A percentile compares a stretch with the other conserved stretches of the same genome.
These are phyloP conservation scores for Pseudonitzschia delicatissima DNA, from an alignment of 108 stramenopile species.

Conservation along the genomic window DNA sequence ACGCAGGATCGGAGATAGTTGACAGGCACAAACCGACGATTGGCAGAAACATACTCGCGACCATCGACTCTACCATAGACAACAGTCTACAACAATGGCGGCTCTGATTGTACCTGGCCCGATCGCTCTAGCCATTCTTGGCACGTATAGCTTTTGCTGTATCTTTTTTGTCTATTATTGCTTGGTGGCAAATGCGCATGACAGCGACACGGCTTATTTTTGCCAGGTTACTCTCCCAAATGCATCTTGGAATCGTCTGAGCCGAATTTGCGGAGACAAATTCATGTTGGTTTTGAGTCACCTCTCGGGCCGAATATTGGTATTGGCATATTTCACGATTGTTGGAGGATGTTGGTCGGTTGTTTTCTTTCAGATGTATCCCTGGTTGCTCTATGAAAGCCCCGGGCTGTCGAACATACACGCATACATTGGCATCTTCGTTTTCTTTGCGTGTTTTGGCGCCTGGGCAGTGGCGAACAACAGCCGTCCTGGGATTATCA, in stretches of 20 bases:
- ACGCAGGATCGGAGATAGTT: no score
- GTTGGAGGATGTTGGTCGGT: conserved; percentile 76
- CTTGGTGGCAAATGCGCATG: conserved; percentile 36
- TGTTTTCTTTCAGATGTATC: conserved; percentile 68
- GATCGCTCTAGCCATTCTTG: not conserved
- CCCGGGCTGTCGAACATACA: conserved; percentile 48
- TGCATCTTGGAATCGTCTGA: conserved; percentile 9
- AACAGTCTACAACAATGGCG: not conserved
- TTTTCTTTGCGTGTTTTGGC: conserved; percentile 68
- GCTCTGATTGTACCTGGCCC: not conserved
- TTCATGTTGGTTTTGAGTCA: conserved; percentile 22
- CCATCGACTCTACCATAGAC: not conserved
- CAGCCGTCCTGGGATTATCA: conserved; percentile 65
- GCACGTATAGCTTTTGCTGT: conserved; percentile 13
- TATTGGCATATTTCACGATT: conserved; percentile 48
- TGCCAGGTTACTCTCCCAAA: conserved; percentile 29
- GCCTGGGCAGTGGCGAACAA: conserved; percentile 59
- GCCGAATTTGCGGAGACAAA: conserved; percentile 20
- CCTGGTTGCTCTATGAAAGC: conserved; percentile 47
- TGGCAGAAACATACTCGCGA: not conserved
- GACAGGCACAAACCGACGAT: not conserved
- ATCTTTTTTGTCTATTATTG: conserved; percentile 39
- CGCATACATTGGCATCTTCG: conserved; percentile 55
- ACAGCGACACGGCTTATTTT: conserved; percentile 34
- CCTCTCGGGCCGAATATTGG: conserved; percentile 27